Percentiles rank a stretch among this genome's conserved stretches.
phyloP scores from a whole-genome alignment of 73 alveolate species.

The Paramecium octaurelia region DNA sequence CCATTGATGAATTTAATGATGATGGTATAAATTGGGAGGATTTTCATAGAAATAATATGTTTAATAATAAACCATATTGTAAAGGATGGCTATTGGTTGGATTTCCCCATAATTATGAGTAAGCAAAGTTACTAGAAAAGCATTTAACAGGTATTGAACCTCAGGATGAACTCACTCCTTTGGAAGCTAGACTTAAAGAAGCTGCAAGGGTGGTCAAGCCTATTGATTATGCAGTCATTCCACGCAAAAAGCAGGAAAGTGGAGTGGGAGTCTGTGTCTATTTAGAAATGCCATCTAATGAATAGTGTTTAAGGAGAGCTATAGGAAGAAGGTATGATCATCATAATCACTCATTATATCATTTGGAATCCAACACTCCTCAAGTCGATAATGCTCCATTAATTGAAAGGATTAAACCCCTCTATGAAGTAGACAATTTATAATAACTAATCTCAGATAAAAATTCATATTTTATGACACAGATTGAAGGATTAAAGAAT shows the following conservation, averaged over 20 bases:
- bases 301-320: constrained; percentile 87
- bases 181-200: constrained; percentile 62
- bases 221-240: constrained; percentile 71
- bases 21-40: constrained; percentile 49
- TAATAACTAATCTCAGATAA: constrained; percentile 84
- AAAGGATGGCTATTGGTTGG: constrained; percentile 91
- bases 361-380: constrained; percentile 93
- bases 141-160: constrained; percentile 87
- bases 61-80: constrained; percentile 13
- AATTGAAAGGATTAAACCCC: constrained; percentile 88
- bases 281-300: constrained; percentile 74
- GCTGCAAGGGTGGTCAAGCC: constrained; percentile 81
- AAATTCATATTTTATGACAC: constrained; percentile 85
- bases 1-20: not conserved
- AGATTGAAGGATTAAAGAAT: constrained; percentile 78
- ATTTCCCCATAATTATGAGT: constrained; percentile 89
- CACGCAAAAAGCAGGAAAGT: constrained; percentile 68
- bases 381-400: constrained; percentile 87
- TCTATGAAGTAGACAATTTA: constrained; percentile 80
- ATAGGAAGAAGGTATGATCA: constrained; percentile 92
- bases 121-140: constrained; percentile 88
- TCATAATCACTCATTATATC: constrained; percentile 78
- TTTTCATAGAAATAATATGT: constrained; percentile 43
- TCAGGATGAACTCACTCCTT: constrained; percentile 67
- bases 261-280: constrained; percentile 89